Conservation (phyloP, 73 alveolate genomes). For the Uronychia binucleata region DNA sequence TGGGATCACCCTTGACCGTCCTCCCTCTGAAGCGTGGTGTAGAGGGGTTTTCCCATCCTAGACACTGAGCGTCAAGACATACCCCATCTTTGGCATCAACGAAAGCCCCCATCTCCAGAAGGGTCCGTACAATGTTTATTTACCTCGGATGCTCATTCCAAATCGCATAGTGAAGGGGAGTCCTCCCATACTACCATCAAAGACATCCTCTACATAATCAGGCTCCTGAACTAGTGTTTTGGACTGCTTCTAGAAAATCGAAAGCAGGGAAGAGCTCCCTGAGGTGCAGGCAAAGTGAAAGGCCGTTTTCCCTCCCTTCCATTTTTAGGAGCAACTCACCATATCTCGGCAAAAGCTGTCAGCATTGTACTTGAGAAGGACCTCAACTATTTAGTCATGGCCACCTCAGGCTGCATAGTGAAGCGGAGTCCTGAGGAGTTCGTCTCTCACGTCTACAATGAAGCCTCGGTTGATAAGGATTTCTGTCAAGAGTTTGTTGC, state of each 20-base stretch:
- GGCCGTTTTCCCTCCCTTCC: conserved; percentile 83
- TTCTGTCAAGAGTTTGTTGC: conserved; percentile 67
- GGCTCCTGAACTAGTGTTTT: conserved; percentile 51
- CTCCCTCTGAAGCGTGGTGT: conserved; percentile 79
- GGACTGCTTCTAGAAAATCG: conserved; percentile 21
- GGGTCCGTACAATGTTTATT: conserved; percentile 60
- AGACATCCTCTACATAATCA: conserved; percentile 59
- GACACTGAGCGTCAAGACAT: not conserved
- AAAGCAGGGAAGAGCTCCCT: conserved; percentile 43
- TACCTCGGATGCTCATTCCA: conserved; percentile 60
- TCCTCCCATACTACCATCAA: conserved; percentile 32
- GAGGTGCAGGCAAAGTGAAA: conserved; percentile 89
- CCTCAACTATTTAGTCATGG: conserved; percentile 83
- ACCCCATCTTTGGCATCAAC: conserved; percentile 76
- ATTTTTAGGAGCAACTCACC: too few species aligned
- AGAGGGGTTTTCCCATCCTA: conserved; percentile 66
- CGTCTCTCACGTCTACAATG: conserved; percentile 82
- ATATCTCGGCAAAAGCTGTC: conserved; percentile 85
- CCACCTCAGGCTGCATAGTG: conserved; percentile 94
- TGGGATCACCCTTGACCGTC: conserved; percentile 73
- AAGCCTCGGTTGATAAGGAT: conserved; percentile 72
- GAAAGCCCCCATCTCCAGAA: conserved; percentile 63
- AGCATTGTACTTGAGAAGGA: conserved; percentile 78
- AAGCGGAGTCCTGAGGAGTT: conserved; percentile 89
- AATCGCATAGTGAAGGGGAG: conserved; percentile 74